Percentiles rank a stretch among this genome's conserved stretches.
Conservation (phyloP, 805 yeast genomes). For the Dipodascus albidus region DNA sequence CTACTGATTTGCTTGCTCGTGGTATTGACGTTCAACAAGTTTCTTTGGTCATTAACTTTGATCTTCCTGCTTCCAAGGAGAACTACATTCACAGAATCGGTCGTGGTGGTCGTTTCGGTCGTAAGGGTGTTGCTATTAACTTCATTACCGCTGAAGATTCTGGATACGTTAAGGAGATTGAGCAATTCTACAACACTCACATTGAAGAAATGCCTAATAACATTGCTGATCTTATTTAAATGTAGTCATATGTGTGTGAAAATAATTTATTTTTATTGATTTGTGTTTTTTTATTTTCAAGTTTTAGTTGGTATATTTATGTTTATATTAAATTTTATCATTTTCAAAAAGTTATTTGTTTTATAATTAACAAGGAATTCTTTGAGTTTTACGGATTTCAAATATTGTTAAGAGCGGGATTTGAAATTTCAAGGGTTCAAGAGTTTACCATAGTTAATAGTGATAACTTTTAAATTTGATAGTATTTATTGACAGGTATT, state of each 20-base stretch:
- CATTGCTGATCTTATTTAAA: constrained; percentile 27
- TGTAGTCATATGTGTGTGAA: too few relatives aligned
- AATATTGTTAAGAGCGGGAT: too few relatives aligned
- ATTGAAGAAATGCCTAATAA: constrained; percentile 84
- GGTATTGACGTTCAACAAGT: constrained; percentile 98
- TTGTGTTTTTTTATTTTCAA: background rate
- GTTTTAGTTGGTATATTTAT: background rate
- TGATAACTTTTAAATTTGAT: too few relatives aligned
- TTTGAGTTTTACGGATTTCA: too few relatives aligned
- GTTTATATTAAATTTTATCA: background rate
- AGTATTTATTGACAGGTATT: too few relatives aligned
- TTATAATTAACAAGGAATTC: too few relatives aligned
- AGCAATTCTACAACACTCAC: constrained; percentile 79
- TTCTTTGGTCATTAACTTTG: constrained; percentile 88
- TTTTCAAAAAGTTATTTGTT: background rate
- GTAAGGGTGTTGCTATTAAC: constrained; percentile 97
- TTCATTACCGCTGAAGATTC: constrained; percentile 76
- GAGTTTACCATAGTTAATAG: too few relatives aligned
- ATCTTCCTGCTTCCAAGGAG: constrained; percentile 80
- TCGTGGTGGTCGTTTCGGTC: constrained; percentile 96
- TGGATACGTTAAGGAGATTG: constrained; percentile 69
- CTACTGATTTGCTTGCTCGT: constrained; percentile 94
- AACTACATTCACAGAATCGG: constrained; percentile 97
- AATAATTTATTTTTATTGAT: background rate
- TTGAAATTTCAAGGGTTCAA: too few relatives aligned